Percentiles rank a stretch among this genome's conserved stretches.
Evolutionary conservation across 2,329 filamentous ascomycete genomes (phyloP).

Genomic region (Macrophomina phaseolina): DNA sequence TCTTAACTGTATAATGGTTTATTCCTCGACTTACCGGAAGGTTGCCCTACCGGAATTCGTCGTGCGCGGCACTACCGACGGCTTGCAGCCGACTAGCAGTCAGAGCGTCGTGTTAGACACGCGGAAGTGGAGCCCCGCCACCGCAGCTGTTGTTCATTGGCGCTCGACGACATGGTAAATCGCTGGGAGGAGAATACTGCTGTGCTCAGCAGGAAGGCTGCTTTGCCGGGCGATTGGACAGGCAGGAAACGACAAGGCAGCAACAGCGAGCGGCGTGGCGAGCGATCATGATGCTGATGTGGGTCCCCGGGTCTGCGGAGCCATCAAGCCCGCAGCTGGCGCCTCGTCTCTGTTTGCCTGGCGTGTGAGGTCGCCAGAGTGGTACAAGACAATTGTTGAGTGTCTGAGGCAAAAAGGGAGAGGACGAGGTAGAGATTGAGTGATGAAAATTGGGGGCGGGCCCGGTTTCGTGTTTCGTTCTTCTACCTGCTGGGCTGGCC

Average conservation of each 20-base stretch:
- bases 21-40: not conserved
- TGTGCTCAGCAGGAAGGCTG: conserved; percentile 6
- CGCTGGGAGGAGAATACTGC: conserved; percentile 1
- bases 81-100: conserved; percentile 20
- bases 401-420: conserved; percentile 4
- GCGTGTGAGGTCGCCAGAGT: not conserved
- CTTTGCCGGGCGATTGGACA: not conserved
- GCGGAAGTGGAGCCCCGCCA: conserved; percentile 2
- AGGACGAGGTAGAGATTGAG: conserved; percentile 5
- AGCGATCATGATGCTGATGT: conserved; percentile 12
- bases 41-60: not conserved
- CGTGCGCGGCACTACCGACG: conserved; percentile 8
- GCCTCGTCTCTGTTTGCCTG: conserved; percentile 2
- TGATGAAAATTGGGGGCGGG: conserved; percentile 21
- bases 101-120: not conserved
- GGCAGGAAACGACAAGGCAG: not conserved
- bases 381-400: not conserved
- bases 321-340: not conserved
- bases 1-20: not conserved
- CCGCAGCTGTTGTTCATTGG: not conserved
- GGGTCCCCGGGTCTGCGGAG: conserved; percentile 3
- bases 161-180: not conserved
- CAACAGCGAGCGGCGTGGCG: conserved; percentile 2
- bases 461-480: conserved; percentile 18
- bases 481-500: not conserved